These are phyloP conservation scores for Neurospora sp. DNA, from an alignment of 495 filamentous ascomycete species.

Conservation along the genomic window DNA sequence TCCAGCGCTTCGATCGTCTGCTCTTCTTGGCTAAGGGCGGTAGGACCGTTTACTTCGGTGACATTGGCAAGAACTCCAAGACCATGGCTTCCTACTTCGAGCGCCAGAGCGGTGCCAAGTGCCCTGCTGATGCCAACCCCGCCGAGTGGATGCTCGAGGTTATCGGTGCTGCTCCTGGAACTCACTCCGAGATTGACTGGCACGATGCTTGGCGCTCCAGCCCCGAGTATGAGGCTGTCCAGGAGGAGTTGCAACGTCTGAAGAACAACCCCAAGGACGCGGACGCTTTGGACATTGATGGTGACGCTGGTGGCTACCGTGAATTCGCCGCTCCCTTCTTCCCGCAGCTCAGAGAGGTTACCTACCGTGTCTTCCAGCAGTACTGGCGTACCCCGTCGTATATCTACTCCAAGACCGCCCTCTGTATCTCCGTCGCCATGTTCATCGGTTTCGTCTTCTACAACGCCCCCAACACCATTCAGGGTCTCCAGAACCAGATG, in stretches of 20 bases:
- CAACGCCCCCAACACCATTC: constrained; percentile 53
- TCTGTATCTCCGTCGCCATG: constrained; percentile 50
- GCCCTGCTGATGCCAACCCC: constrained; percentile 70
- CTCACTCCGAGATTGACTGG: constrained; percentile 70
- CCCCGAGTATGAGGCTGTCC: constrained; percentile 56
- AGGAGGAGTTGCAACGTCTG: constrained; percentile 58
- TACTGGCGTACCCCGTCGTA: constrained; percentile 87
- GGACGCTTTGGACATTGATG: constrained; percentile 18
- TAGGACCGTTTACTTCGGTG: constrained; percentile 81
- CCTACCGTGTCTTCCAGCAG: constrained; percentile 66
- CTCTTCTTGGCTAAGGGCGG: constrained; percentile 76
- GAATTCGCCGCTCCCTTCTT: constrained; percentile 49
- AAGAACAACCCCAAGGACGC: constrained; percentile 48
- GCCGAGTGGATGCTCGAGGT: constrained; percentile 97
- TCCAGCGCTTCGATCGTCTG: constrained; percentile 83
- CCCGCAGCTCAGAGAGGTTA: constrained; percentile 44
- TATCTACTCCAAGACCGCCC: constrained; percentile 59
- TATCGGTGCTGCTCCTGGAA: constrained; percentile 84
- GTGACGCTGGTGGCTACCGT: constrained; percentile 30
- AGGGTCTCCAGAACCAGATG: constrained; percentile 82
- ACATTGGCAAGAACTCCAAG: constrained; percentile 70
- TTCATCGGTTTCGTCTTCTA: constrained; percentile 90
- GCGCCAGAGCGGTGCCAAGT: constrained; percentile 60
- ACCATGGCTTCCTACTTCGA: constrained; percentile 73
- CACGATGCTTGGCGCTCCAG: constrained; percentile 67